phyloP scores from a whole-genome alignment of 2,329 filamentous ascomycete species.

The Fusarium tricinctum region DNA sequence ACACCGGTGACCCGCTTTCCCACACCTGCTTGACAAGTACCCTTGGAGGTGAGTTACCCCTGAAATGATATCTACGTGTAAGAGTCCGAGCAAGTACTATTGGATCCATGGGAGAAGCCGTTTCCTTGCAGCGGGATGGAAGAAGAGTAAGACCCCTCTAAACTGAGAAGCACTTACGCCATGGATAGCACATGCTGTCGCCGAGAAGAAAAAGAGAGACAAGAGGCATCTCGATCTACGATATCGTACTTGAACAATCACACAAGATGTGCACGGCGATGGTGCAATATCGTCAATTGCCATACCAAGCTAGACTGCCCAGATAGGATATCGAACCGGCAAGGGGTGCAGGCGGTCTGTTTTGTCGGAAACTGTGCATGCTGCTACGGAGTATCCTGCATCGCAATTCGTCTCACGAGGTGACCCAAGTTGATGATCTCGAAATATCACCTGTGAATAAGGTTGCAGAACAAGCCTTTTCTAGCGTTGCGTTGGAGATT shows the following conservation, averaged over 20 bases:
- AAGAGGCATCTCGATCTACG: constrained; percentile 11
- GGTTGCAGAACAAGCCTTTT: constrained; percentile 39
- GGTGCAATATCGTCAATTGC: constrained; percentile 29
- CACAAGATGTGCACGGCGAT: constrained; percentile 21
- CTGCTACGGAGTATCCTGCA: constrained; percentile 2
- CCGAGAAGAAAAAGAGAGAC: no score
- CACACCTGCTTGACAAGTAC: constrained; percentile 21
- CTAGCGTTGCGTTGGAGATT: constrained; percentile 33
- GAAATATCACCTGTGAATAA: constrained; percentile 28
- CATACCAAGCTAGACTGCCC: constrained; percentile 14
- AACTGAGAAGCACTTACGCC: no score
- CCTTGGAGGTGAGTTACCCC: constrained; percentile 28
- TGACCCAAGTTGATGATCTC: constrained; percentile 20
- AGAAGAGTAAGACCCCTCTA: constrained; percentile 3
- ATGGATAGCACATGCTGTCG: no score
- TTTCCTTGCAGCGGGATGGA: no score
- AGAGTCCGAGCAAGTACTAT: not conserved
- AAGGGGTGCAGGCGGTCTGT: constrained; percentile 4
- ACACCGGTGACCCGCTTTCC: constrained; percentile 23
- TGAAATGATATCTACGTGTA: constrained; percentile 18
- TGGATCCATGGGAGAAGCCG: constrained; percentile 14
- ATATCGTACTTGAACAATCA: constrained; percentile 7
- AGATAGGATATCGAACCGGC: constrained; percentile 8
- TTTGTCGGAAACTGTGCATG: constrained; percentile 12
- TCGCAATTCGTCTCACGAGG: constrained; percentile 15